phyloP scores from a whole-genome alignment of 441 rosid species.

The Adansonia madagascariensis region DNA sequence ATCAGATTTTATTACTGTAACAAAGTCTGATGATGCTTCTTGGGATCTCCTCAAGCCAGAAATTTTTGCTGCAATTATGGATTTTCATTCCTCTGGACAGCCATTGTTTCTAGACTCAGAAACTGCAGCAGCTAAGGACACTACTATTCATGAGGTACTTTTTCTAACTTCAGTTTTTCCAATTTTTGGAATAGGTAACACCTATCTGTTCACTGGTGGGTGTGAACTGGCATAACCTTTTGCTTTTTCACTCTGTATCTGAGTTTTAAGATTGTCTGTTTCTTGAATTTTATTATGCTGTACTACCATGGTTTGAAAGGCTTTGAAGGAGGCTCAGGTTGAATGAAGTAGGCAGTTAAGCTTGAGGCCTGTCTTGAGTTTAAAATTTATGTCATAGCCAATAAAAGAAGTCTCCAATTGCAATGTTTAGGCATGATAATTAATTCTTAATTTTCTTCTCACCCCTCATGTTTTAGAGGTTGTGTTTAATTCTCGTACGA shows the following conservation, averaged over 20 bases:
- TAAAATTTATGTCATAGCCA: neutral
- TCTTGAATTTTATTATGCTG: neutral
- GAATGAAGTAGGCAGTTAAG: neutral
- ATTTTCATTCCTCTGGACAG: conserved; percentile 86
- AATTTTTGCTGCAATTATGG: conserved; percentile 89
- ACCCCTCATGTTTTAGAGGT: neutral
- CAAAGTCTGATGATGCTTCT: conserved; percentile 79
- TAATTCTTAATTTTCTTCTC: neutral
- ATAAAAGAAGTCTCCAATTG: neutral
- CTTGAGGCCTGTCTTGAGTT: neutral
- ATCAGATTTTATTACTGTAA: conserved; percentile 86
- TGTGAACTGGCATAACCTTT: neutral
- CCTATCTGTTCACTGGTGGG: neutral
- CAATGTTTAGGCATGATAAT: conserved; percentile 1
- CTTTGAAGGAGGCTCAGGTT: neutral
- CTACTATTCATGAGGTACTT: conserved; percentile 77
- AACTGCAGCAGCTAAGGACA: conserved; percentile 81
- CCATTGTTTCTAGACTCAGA: conserved; percentile 77
- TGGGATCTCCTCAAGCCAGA: conserved; percentile 93
- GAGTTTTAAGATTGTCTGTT: neutral
- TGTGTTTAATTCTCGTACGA: neutral
- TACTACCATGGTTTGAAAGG: neutral
- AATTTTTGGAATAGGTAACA: conserved; percentile 7
- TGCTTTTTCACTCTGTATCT: neutral
- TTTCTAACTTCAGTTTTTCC: conserved; percentile 17